Evolutionary conservation across 2,329 filamentous ascomycete genomes (phyloP).

Genomic region (Verticillium nonalfalfae): DNA sequence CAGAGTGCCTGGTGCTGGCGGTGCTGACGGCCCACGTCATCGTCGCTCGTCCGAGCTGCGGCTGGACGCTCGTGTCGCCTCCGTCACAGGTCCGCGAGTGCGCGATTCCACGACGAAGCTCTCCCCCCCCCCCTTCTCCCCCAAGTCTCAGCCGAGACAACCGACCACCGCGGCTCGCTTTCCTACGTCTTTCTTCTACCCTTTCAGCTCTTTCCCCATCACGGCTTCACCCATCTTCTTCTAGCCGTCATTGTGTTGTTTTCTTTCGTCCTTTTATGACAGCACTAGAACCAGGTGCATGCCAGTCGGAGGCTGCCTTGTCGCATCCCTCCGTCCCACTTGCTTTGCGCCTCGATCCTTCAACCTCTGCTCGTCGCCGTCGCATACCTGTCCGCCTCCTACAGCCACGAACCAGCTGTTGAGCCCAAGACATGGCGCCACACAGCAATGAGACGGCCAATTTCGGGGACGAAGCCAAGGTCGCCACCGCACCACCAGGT

Average conservation of each 20-base stretch:
- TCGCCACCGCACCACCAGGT: constrained; percentile 8
- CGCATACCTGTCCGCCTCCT: not conserved
- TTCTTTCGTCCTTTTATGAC: not conserved
- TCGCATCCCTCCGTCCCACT: not conserved
- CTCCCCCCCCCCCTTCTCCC: too few species aligned
- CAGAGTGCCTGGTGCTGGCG: not conserved
- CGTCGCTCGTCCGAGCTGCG: not conserved
- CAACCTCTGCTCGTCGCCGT: not conserved
- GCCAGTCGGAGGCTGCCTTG: not conserved
- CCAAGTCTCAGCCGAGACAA: not conserved
- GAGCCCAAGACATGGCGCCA: constrained; percentile 3
- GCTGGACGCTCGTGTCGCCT: not conserved
- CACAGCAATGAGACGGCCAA: constrained; percentile 8
- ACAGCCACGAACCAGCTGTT: not conserved
- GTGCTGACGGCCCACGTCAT: not conserved
- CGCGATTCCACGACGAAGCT: not conserved
- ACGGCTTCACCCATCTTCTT: not conserved
- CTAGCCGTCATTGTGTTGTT: not conserved
- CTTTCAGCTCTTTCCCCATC: not conserved
- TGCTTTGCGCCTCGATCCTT: not conserved
- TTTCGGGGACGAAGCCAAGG: constrained; percentile 9
- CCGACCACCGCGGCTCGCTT: not conserved
- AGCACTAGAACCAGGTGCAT: not conserved
- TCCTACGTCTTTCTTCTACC: not conserved
- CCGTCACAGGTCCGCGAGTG: not conserved